Base-by-base conservation (phyloP, 768 basidiomycete genomes). In the Boletus reticuloceps region DNA sequence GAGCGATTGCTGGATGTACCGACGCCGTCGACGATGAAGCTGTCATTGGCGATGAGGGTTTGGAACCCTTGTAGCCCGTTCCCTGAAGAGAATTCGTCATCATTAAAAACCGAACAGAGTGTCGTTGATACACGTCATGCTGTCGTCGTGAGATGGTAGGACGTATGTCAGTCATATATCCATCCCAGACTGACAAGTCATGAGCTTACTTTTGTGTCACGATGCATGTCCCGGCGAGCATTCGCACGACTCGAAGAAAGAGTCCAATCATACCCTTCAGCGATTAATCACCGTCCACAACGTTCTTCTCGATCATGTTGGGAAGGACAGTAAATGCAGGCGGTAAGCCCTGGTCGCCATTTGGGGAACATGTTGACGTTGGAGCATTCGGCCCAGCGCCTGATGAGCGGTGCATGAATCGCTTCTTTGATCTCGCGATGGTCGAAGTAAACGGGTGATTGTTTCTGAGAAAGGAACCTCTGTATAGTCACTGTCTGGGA, bases 271-370 rank as follows among this genome's bases (percentile, higher is more conserved):
- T 58, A 86, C 85, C 89, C 89, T 58, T 89, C 84, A 11, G 88
- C 82, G 47, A 91, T 88, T 32, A 88, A 91, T 84, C 14, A 90
- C 85, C 3, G 76, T 80, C 47, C 86, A 75, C 50, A n/a, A 81
- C 73, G 66, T 76, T 89, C 76, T 88, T 89, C 70, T 89, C 86
- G 51, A 91, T 90, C 51, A 88, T 87, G 58, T 75, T 84, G 6
- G 89, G 87, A 6, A 91, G 75, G 3, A 89, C 86, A 5, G 76
- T 81, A 48, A 89, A 76, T 0, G 81, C 78, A 10, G 87, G 77
- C 0, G 87, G 87, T 4, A 79, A 70, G 56, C 86, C 88, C 11
- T 53, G 64, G 64, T 89, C 89, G 14, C 82, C 82, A 5, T 75
- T 62, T 2, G n/a, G 82, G 79, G 74, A 89, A 89, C 2, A 89